phyloP scores from a whole-genome alignment of 495 filamentous ascomycete genomes.

The Polyplosphaeria fusca region DNA sequence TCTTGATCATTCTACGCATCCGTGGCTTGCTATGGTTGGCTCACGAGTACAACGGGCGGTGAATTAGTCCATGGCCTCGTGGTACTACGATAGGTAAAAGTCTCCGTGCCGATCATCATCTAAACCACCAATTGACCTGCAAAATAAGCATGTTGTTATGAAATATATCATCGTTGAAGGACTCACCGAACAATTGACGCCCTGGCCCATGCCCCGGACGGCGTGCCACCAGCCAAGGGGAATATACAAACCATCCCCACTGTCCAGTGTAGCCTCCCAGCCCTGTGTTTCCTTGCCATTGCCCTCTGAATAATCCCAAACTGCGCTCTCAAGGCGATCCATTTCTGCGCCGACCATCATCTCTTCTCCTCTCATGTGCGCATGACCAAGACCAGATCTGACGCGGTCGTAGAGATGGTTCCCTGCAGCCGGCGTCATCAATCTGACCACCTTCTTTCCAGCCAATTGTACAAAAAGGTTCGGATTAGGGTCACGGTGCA shows the following conservation, averaged over 20 bases:
- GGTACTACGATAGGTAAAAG: too few relatives aligned
- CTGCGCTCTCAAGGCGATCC: conserved; percentile 57
- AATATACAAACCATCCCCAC: conserved; percentile 79
- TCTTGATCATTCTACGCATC: too few relatives aligned
- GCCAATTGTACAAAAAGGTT: conserved; percentile 87
- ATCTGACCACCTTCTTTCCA: conserved; percentile 67
- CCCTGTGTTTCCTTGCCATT: conserved; percentile 34
- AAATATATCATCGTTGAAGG: conserved; percentile 2
- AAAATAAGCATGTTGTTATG: conserved; percentile 39
- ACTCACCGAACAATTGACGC: conserved; percentile 65
- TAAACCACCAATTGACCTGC: conserved; percentile 92
- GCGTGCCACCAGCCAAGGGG: conserved; percentile 97
- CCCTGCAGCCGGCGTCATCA: conserved; percentile 63
- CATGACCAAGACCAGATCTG: conserved; percentile 47
- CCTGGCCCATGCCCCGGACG: conserved; percentile 66
- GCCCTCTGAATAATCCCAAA: conserved; percentile 64
- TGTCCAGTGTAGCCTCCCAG: conserved; percentile 56
- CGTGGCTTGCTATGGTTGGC: too few relatives aligned
- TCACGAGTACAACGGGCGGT: too few relatives aligned
- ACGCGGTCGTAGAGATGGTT: conserved; percentile 57
- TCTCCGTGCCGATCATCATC: too few relatives aligned
- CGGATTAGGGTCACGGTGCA: conserved; percentile 90
- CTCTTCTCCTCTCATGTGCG: conserved; percentile 70
- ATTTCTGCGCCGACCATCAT: conserved; percentile 85
- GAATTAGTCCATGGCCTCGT: too few relatives aligned